phyloP scores from a whole-genome alignment of 2,329 filamentous ascomycete genomes.

The Cladosporium sp. region DNA sequence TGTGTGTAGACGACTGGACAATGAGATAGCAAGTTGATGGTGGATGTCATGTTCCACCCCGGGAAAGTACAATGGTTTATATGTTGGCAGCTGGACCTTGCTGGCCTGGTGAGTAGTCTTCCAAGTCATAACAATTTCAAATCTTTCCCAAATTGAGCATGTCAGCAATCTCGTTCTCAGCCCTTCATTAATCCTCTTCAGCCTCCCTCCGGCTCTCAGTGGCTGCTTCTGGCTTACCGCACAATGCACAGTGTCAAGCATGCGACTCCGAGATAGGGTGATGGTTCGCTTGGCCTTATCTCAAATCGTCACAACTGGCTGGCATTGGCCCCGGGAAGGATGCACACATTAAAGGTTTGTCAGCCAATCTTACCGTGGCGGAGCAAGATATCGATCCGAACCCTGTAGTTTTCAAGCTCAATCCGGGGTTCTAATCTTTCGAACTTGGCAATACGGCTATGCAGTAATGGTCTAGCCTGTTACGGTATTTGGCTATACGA shows the following conservation, averaged over 20 bases:
- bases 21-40: background rate
- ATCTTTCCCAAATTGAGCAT: no score
- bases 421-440: background rate
- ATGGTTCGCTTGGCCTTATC: background rate
- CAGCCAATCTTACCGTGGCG: background rate
- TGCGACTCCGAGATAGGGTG: background rate
- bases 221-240: no score
- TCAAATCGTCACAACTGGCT: no score
- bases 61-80: no score
- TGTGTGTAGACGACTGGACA: background rate
- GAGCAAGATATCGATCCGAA: background rate
- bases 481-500: background rate
- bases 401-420: background rate
- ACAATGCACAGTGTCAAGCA: background rate
- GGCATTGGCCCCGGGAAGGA: no score
- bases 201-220: no score
- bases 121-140: no score
- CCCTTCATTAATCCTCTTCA: background rate
- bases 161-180: background rate
- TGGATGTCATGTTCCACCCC: background rate
- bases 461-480: background rate
- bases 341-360: background rate
- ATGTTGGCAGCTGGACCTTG: no score
- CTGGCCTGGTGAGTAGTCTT: no score
- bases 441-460: background rate